phyloP scores from a whole-genome alignment of 2,329 filamentous ascomycete species.

The Xylariales sp. region DNA sequence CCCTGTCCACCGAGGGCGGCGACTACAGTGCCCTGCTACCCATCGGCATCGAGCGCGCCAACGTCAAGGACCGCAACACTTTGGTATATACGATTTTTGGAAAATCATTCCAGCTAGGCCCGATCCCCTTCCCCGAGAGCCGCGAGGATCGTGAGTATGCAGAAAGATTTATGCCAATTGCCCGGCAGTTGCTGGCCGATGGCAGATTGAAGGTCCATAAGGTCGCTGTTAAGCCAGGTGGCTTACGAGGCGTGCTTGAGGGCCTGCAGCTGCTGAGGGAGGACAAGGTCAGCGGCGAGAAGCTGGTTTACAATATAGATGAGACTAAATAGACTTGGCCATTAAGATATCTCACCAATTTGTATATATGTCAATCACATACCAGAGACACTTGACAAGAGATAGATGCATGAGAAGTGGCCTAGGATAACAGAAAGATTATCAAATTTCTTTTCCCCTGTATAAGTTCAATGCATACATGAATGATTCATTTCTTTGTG shows the following conservation, averaged over 20 bases:
- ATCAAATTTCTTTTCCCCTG: too few species aligned
- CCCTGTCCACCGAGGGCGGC: neutral
- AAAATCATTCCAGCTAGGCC: neutral
- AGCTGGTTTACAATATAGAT: constrained; percentile 1
- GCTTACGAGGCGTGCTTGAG: neutral
- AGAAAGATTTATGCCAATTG: neutral
- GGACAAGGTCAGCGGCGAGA: neutral
- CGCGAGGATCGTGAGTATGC: neutral
- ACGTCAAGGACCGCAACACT: neutral
- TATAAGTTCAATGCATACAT: too few species aligned
- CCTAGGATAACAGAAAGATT: too few species aligned
- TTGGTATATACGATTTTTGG: neutral
- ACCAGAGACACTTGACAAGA: too few species aligned
- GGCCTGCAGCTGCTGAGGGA: neutral
- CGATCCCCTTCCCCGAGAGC: neutral
- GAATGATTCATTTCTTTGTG: too few species aligned
- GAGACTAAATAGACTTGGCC: constrained; percentile 1
- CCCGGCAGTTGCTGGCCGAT: neutral
- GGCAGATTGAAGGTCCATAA: constrained; percentile 1
- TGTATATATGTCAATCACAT: too few species aligned
- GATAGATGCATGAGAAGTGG: too few species aligned
- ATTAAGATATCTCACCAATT: too few species aligned
- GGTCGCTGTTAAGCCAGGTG: neutral
- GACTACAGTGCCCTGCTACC: neutral
- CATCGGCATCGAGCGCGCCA: neutral